Base-by-base conservation (phyloP, 202 grass and related monocot species). In the Carex arenaria region DNA sequence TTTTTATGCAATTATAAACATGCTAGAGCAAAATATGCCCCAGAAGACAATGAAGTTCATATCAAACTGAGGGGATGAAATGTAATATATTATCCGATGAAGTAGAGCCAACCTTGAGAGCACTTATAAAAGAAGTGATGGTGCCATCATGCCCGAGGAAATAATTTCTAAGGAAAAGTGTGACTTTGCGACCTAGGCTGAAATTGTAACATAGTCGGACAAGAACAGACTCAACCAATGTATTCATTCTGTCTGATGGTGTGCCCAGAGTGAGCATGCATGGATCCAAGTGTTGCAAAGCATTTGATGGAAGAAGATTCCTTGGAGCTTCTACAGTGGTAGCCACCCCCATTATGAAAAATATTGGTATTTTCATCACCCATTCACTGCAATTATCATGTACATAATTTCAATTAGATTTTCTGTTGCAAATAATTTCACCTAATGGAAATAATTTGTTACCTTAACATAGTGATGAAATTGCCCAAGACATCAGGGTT, bases 141-240 rank as follows among this genome's bases (percentile, higher is more conserved):
- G 94, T 97, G 49, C 90, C 92, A 82, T 94, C 94, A 66, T 94
- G 94, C 82, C 78, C 86, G 62, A 97, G 88, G 83, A 94, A 97
- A 87, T 94, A 97, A 75, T 97, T 97, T 89, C 87, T 92, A 61
- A 97, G 84, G 83, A 97, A 97, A 80, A 80, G 36, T 3, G 92
- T 84, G 80, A 92, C 90, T 82, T 90, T 88, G 54, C 91, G 90
- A 56, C 90, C 81, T 69, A 97, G 87, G 62, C 81, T 85, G 85
- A 94, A 97, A 77, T 86, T 86, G 78, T 80, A 52, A 2, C 90
- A 92, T 67, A 85, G 78, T 76, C 88, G 87, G 78, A 94, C 90
- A 85, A 97, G 94, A 74, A 92, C 85, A 61, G 92, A 87, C 76
- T 97, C 92, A 49, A 94, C 84, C 84, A 97, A 79, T 65, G 91